Evolutionary conservation across 1,284 basidiomycete species (phyloP).

Genomic region (Cutaneotrichosporon arboriforme): DNA sequence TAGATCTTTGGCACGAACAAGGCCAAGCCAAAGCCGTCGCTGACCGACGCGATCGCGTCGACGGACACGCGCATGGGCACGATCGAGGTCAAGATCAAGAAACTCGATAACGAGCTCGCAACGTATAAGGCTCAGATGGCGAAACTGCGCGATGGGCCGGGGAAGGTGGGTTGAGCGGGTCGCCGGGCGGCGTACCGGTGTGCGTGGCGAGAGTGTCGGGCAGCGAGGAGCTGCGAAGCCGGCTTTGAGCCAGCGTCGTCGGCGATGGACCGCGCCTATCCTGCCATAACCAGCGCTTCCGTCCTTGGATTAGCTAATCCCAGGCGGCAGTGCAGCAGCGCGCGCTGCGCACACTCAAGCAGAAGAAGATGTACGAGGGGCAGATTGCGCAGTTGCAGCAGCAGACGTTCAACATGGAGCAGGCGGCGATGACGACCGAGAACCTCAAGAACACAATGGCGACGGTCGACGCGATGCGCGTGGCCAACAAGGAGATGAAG

Average conservation of each 20-base stretch:
- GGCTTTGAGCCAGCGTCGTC: background rate
- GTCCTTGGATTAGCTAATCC: background rate
- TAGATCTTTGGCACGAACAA: conserved; percentile 73
- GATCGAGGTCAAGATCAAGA: conserved; percentile 95
- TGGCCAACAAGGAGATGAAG: conserved; percentile 95
- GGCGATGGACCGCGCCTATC: background rate
- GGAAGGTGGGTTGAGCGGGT: conserved; percentile 67
- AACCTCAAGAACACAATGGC: conserved; percentile 99
- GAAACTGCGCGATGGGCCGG: conserved; percentile 87
- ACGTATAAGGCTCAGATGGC: conserved; percentile 96
- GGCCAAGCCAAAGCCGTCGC: conserved; percentile 64
- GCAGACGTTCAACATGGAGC: conserved; percentile 99
- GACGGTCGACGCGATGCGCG: conserved; percentile 96
- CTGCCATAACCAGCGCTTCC: background rate
- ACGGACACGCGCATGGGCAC: conserved; percentile 84
- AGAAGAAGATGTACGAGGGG: conserved; percentile 89
- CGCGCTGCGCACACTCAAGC: conserved; percentile 88
- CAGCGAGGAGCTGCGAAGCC: too few species aligned
- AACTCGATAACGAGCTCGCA: conserved; percentile 86
- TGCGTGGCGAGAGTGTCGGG: background rate
- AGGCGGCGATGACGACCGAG: conserved; percentile 89
- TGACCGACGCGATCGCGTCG: conserved; percentile 88
- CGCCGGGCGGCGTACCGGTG: too few species aligned
- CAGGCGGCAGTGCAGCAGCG: conserved; percentile 89
- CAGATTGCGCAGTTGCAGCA: conserved; percentile 88